Evolutionary conservation across 805 yeast species (phyloP).

Genomic region (Hanseniaspora taiwanica): DNA sequence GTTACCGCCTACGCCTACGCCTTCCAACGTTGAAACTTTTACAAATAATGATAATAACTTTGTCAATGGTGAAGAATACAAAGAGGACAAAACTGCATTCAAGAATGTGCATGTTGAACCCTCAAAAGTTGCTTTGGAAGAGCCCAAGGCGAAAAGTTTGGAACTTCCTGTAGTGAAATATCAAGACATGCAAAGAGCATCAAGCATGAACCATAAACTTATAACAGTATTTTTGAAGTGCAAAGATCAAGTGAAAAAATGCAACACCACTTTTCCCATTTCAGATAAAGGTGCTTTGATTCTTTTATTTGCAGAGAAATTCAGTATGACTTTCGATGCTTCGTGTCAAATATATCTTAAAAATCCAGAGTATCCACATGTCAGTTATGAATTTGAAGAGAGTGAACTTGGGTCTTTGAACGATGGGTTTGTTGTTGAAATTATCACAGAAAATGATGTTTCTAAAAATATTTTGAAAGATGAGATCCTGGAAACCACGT

Average conservation of each 20-base stretch:
- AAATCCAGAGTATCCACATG: conserved; percentile 37
- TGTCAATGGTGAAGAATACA: no score
- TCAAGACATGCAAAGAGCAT: no score
- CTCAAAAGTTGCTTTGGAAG: no score
- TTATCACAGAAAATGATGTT: no score
- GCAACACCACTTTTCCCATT: conserved; percentile 17
- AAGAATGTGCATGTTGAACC: no score
- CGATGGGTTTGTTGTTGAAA: conserved; percentile 48
- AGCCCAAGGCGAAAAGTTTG: no score
- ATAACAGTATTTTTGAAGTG: conserved; percentile 34
- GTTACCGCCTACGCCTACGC: conserved; percentile 11
- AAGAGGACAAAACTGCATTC: no score
- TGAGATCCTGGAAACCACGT: no score
- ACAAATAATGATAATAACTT: neutral
- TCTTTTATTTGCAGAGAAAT: conserved; percentile 71
- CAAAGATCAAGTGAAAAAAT: conserved; percentile 43
- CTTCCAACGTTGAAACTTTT: neutral
- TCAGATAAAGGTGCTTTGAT: conserved; percentile 35
- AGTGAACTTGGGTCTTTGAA: conserved; percentile 41
- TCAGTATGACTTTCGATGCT: conserved; percentile 36
- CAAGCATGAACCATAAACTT: neutral
- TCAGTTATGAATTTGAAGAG: conserved; percentile 76
- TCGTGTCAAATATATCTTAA: conserved; percentile 41
- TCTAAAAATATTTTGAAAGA: no score
- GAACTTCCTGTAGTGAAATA: no score